These are phyloP conservation scores for Shiraia sp. DNA, from an alignment of 2,329 filamentous ascomycete species.

Conservation along the genomic window DNA sequence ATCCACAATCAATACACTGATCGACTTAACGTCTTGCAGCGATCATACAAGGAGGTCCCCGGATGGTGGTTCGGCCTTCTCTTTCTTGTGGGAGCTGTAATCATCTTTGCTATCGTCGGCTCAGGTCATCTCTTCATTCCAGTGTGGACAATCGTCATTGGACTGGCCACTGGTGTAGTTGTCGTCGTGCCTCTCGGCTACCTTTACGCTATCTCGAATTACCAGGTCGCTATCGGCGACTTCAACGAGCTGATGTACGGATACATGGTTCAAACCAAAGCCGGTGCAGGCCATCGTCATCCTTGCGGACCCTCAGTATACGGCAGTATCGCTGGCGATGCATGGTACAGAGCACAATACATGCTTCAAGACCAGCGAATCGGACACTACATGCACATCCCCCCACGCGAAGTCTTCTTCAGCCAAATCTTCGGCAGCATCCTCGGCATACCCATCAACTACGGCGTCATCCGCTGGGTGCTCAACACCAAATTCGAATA, in stretches of 20 bases:
- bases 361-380: conserved; percentile 67
- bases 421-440: conserved; percentile 63
- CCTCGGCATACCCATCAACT: conserved; percentile 64
- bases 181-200: conserved; percentile 62
- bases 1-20: conserved; percentile 62
- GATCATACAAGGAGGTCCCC: conserved; percentile 62
- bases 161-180: conserved; percentile 57
- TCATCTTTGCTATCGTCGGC: conserved; percentile 57
- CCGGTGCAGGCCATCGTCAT: conserved; percentile 53
- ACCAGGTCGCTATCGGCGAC: conserved; percentile 58
- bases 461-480: conserved; percentile 64
- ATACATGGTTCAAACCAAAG: conserved; percentile 59
- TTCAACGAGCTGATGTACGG: conserved; percentile 65
- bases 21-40: conserved; percentile 62
- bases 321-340: conserved; percentile 63
- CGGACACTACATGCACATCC: conserved; percentile 67
- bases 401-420: conserved; percentile 63
- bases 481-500: conserved; percentile 61
- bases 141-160: conserved; percentile 64
- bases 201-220: conserved; percentile 64
- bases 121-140: conserved; percentile 61
- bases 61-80: conserved; percentile 61
- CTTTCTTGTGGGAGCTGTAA: conserved; percentile 55
- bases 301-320: conserved; percentile 63
- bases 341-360: conserved; percentile 52